Percentiles rank a stretch among this genome's conserved stretches.
Conservation (phyloP, 2,329 filamentous ascomycete genomes). For the Hymenotorrendiella dingleyae region DNA sequence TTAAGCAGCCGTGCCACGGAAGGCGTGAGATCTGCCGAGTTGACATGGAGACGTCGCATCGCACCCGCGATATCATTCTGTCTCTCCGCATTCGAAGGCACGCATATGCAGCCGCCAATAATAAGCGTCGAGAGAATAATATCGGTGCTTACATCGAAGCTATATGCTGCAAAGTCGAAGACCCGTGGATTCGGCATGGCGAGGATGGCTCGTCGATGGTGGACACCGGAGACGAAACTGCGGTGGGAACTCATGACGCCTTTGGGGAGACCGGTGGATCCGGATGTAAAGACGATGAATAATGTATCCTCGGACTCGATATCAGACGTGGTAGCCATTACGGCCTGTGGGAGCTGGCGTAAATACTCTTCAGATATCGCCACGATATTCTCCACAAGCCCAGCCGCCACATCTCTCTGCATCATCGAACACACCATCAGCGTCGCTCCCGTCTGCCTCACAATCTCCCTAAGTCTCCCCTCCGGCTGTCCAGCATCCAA, state of each 20-base stretch:
- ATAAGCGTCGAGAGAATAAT: slow-evolving; percentile 19
- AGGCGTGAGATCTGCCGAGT: slow-evolving; percentile 21
- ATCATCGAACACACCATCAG: no score
- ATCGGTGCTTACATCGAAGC: slow-evolving; percentile 34
- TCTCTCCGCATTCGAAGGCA: slow-evolving; percentile 34
- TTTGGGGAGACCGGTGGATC: slow-evolving; percentile 23
- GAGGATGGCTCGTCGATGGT: neutral
- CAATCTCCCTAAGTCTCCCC: no score
- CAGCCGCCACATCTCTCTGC: no score
- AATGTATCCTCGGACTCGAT: no score
- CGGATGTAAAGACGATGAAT: slow-evolving; percentile 18
- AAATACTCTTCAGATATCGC: neutral
- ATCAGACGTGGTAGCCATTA: no score
- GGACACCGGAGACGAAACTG: slow-evolving; percentile 1
- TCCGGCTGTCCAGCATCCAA: slow-evolving; percentile 27
- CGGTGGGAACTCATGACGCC: slow-evolving; percentile 14
- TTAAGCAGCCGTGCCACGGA: slow-evolving; percentile 21
- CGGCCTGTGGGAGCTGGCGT: neutral
- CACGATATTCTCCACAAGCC: no score
- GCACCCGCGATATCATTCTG: slow-evolving; percentile 32
- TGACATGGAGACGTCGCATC: slow-evolving; percentile 15
- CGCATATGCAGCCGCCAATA: slow-evolving; percentile 34
- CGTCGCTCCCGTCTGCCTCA: no score
- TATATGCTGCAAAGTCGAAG: slow-evolving; percentile 9
- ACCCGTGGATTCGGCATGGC: slow-evolving; percentile 8